Evolutionary conservation across 192 early-diverging fungal species (phyloP), one percentile per base, ranked within the genome.

Genomic region (Entophlyctis helioformis): DNA sequence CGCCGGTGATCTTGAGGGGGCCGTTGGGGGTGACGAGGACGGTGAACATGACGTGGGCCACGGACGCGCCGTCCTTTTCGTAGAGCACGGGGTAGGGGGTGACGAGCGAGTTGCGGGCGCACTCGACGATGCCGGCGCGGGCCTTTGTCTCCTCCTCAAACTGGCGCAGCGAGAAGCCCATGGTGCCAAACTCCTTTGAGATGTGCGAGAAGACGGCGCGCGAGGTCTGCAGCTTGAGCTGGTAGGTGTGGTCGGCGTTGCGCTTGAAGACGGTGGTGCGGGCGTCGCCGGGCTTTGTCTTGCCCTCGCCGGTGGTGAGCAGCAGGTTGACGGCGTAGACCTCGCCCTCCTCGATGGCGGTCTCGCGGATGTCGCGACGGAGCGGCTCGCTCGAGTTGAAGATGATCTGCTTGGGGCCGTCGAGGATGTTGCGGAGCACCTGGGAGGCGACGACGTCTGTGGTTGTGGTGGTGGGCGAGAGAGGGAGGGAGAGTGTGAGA

Each of bases 41-140:
- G n/a, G 93, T 95, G 61, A 84, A 79, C 58, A 91, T 81, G 67
- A 91, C 81, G 68, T 94, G 89, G 33, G 86, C 93, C 48, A 91
- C 83, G 33, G 74, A 66, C 53, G 80, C 89, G 28, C 59, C 69
- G 16, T 64, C 74, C 74, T 84, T 82, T 55, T 91, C 89, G 63
- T 85, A 77, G 53, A 85, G 69, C 22, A 95, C 80, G 33, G 84
- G 71, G 54, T 87, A 93, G 21, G 88, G 80, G 40, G 69, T 67
- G 37, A 90, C 85, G 34, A 89, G 76, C 40, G 71, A 63, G 62
- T 83, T 80, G 75, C 83, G 86, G 51, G 70, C 70, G 66, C 83
- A 90, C 65, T 97, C 93, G 36, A 85, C 62, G 37, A 97, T 76
- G 47, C 93, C 93, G 79, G 92, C 76, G 48, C 87, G 82, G 23